Evolutionary conservation across 371 early-diverging fungal genomes (phyloP), one percentile per base, ranked within the genome.

Genomic region (Mucor saturninus): DNA sequence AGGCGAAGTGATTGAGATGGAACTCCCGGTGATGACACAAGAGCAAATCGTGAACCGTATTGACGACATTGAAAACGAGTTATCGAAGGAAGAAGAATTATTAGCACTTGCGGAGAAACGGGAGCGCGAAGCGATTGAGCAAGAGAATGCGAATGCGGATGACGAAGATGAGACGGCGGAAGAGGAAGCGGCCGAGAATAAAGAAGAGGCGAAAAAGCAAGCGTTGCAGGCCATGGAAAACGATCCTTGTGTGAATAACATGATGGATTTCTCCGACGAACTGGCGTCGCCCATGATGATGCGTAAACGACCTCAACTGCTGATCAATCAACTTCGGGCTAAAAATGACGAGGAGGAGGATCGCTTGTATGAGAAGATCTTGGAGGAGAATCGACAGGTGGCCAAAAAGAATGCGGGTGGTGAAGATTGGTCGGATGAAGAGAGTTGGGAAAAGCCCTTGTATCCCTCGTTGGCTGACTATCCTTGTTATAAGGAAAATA

Each of bases 401-500:
- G 90, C 91, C 8, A 77, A 79, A 50, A 71, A 75, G 13, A 81
- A 80, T 46, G 65, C 64, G 45, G 58, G 50, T 37, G 46, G 56
- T 4, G 71, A 70, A 6, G 69, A 75, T 58, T 78, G 81, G 80
- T 57, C 80, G 49, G 68, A 86, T 53, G 59, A 74, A 38, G 73
- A 76, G 42, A 62, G 67, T 39, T 74, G 79, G 75, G 52, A 74
- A 60, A 71, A 73, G 40, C 79, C 74, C 15, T 10, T 82, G 4
- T 82, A 78, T 61, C 52, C 64, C 26, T 60, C 61, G 0, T 62
- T 86, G 14, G 76, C 84, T 14, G 89, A 90, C 28, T 90, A 86
- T 69, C 86, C 88, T 30, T 89, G 87, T 53, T 88, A 87, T 68
- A 68, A 84, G 38, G 78, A 79, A 11, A 84, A 82, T 59, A 56